Evolutionary conservation across 2,329 filamentous ascomycete species (phyloP).

Genomic region (Paraphoma sp.): DNA sequence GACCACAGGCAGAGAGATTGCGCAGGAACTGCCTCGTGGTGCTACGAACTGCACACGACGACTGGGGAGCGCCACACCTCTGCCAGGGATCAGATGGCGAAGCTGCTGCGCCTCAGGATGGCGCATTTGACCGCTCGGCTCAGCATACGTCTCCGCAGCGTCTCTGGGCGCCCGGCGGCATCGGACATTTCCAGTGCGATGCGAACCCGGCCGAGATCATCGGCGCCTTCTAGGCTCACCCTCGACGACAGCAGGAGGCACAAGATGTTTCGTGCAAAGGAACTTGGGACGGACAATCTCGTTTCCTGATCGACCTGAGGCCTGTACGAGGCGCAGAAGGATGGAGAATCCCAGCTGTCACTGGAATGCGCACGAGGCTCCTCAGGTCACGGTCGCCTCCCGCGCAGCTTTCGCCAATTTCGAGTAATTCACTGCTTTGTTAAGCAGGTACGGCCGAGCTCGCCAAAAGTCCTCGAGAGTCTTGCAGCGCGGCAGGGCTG

Average conservation of each 20-base stretch:
- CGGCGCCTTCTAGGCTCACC: background rate
- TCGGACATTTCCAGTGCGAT: slow-evolving; percentile 4
- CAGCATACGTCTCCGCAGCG: slow-evolving; percentile 5
- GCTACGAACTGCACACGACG: slow-evolving; percentile 9
- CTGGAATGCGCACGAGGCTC: background rate
- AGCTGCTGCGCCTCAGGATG: slow-evolving; percentile 24
- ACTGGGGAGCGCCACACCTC: slow-evolving; percentile 20
- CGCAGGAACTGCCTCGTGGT: slow-evolving; percentile 8
- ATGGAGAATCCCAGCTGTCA: background rate
- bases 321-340: slow-evolving; percentile 6
- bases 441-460: slow-evolving; percentile 5
- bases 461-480: background rate
- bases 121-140: slow-evolving; percentile 6
- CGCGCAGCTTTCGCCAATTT: background rate
- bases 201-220: slow-evolving; percentile 9
- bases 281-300: slow-evolving; percentile 20
- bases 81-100: background rate
- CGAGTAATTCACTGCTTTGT: background rate
- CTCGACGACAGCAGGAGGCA: slow-evolving; percentile 10
- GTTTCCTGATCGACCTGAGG: slow-evolving; percentile 24
- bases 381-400: background rate
- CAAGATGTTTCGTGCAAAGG: slow-evolving; percentile 24
- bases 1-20: slow-evolving; percentile 1
- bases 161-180: slow-evolving; percentile 11
- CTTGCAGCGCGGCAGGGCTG: slow-evolving; percentile 3